These are phyloP conservation scores for Hypoxylon sp. DNA, from an alignment of 2,329 filamentous ascomycete species.

Conservation along the genomic window DNA sequence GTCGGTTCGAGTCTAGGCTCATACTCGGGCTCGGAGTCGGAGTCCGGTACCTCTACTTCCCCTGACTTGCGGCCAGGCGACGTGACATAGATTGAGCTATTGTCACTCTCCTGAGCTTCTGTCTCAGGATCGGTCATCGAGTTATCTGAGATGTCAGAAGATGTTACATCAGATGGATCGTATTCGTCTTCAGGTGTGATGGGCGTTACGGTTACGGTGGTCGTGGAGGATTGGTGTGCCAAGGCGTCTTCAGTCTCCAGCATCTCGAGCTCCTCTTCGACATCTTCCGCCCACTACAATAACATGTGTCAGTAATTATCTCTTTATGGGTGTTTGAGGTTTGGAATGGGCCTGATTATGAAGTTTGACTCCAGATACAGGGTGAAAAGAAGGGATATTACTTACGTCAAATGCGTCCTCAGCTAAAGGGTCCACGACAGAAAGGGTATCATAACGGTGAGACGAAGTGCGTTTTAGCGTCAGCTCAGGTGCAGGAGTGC, in stretches of 20 bases:
- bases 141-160: neutral
- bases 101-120: neutral
- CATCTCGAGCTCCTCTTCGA: conserved; percentile 12
- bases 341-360: too few species aligned
- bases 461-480: neutral
- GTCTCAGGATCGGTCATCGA: conserved; percentile 9
- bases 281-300: conserved; percentile 29
- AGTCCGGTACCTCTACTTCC: neutral
- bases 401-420: neutral
- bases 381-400: too few species aligned
- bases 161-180: neutral
- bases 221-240: neutral
- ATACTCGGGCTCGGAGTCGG: neutral
- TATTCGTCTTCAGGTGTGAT: neutral
- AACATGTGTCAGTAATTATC: neutral
- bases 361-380: too few species aligned
- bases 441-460: neutral
- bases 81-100: neutral
- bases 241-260: neutral
- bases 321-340: too few species aligned
- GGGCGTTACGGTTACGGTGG: neutral
- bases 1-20: neutral
- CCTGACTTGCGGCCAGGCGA: neutral
- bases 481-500: neutral
- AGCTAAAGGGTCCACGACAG: neutral